Evolutionary conservation across 2,329 filamentous ascomycete species (phyloP), one percentile per base, ranked within the genome.

Genomic region (Fusarium clavum): DNA sequence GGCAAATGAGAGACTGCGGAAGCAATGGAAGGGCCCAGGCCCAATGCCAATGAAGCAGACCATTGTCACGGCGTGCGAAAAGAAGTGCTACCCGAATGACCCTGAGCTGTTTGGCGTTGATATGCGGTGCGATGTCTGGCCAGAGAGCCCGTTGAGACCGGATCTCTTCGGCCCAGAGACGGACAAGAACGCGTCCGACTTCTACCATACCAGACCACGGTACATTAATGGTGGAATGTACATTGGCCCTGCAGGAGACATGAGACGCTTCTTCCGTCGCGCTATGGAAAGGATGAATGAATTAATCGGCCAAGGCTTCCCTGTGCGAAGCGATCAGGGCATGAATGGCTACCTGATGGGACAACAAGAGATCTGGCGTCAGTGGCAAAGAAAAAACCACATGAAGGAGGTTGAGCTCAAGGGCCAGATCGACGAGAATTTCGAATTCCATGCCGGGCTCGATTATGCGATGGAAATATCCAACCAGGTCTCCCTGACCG

Each of bases 1-100:
- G 32, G 62, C 62, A 5, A 65, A 65, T 2, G 46, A 59, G 20
- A 65, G 18, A 25, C 4, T 65, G 1, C 61, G 20, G 1, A 59
- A 43, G 2, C 20, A 65, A 3, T 65, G 61, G 61, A 32, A 20
- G 3, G 40, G 29, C 13, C 13, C 25, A 9, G n/a, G 22, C 2
- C 60, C 52, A 1, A 38, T 47, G 24, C 60, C 62, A 0, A 64
- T 64, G 62, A 64, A 41, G 11, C 62, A 65, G 30, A 65, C 62
- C 0, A 65, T 65, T 4, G 4, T 65, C 2, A 5, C 12, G 1
- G 62, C 24, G 3, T 9, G 32, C 0, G 12, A 64, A 27, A 59
- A 29, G 18, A 47, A 8, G 6, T 64, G 60, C 1, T 51, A 51
- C 0, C 60, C 62, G 4, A 1, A 18, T 3, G 7, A 65, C 10